phyloP scores from a whole-genome alignment of 2,329 filamentous ascomycete genomes.

The Myriosclerotinia duriaeana region DNA sequence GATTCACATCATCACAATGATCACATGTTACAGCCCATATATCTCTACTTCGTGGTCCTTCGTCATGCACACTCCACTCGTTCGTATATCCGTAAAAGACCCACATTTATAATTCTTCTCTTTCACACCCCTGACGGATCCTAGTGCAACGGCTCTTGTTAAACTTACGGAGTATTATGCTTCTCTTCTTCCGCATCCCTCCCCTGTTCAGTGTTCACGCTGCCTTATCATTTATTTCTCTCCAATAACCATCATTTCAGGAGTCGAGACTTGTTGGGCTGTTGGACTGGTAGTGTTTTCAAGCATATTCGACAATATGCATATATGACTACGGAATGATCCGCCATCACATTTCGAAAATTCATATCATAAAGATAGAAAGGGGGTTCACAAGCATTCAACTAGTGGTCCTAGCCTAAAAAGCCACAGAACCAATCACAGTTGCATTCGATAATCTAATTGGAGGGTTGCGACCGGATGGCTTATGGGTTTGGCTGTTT shows the following conservation, averaged over 20 bases:
- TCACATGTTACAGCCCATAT: background rate
- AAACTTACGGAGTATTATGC: background rate
- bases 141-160: conserved; percentile 7
- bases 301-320: background rate
- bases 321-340: background rate
- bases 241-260: background rate
- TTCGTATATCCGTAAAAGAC: background rate
- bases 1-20: background rate
- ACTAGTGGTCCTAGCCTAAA: too few species aligned
- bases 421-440: background rate
- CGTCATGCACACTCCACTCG: background rate
- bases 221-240: background rate
- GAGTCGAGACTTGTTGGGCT: background rate
- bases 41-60: background rate
- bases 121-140: background rate
- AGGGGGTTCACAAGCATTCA: background rate
- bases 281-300: too few species aligned
- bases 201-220: background rate
- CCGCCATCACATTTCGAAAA: background rate
- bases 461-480: background rate
- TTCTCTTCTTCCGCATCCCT: background rate
- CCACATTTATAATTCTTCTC: background rate
- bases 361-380: background rate
- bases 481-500: background rate
- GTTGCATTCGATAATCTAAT: background rate